phyloP scores from a whole-genome alignment of 2,329 filamentous ascomycete species.

The Verticillium alfalfae region DNA sequence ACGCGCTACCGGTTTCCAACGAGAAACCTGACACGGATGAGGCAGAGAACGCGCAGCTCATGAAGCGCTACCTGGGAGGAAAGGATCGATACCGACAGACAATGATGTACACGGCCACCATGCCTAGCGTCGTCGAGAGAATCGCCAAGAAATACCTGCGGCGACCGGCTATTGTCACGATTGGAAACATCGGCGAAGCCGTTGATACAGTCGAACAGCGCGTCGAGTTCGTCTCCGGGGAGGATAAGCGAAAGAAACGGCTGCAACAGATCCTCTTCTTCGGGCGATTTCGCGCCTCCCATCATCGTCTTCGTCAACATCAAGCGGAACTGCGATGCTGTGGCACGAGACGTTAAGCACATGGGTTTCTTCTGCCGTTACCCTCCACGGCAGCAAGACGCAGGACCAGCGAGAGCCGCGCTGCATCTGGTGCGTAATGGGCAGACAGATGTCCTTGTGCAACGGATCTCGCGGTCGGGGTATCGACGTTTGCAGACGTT shows the following conservation, averaged over 20 bases:
- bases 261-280: constrained; percentile 84
- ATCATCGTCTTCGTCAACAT: constrained; percentile 99
- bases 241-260: constrained; percentile 95
- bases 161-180: constrained; percentile 87
- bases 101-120: constrained; percentile 99
- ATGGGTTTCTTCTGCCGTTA: constrained; percentile 89
- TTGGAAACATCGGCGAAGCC: constrained; percentile 90
- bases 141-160: constrained; percentile 97
- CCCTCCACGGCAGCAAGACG: constrained; percentile 90
- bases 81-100: constrained; percentile 87
- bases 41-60: constrained; percentile 79
- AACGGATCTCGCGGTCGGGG: constrained; percentile 93
- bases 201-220: constrained; percentile 98
- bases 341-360: constrained; percentile 87
- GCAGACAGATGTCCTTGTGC: constrained; percentile 85
- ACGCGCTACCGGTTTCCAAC: constrained; percentile 85
- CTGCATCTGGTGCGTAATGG: constrained; percentile 82
- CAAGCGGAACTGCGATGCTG: constrained; percentile 95
- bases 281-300: constrained; percentile 74
- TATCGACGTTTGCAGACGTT: constrained; percentile 95
- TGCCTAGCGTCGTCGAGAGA: constrained; percentile 86
- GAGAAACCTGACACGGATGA: constrained; percentile 93
- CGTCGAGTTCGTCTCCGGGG: constrained; percentile 82
- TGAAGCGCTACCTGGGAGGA: constrained; percentile 72
- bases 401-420: constrained; percentile 97